Base-by-base conservation (phyloP, 2,329 filamentous ascomycete genomes). In the Polytolypa hystricis region DNA sequence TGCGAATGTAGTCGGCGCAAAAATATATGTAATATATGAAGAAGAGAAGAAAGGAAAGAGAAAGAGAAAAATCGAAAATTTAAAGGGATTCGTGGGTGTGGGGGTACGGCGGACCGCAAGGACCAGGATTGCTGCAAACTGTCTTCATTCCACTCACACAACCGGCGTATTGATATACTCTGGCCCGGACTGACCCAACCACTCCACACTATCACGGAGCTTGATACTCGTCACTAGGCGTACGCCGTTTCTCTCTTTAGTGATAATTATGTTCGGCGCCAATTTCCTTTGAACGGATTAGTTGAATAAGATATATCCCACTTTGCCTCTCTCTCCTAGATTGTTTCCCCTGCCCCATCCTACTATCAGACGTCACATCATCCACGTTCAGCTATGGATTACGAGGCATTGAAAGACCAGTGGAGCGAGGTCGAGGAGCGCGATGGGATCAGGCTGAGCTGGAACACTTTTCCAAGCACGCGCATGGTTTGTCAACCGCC, bases 401-500 rank as follows among this genome's bases (percentile, higher is more conserved):
- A 85, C 71, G 87, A 95, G 62, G 74, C 79, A 49, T 68, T 93
- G 49, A 95, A 95, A 67, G 87, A 95, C 65, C 82, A 89, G 67
- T 95, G 87, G 87, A 85, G 81, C 55, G 86, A 95, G 61, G 80
- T 93, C 41, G 91, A 98, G 69, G 91, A 98, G 56, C 79, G 84
- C 50, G 91, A 98, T 77, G 91, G 91, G 43, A 77, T 96, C 55
- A 80, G 91, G 45, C 73, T 98, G 48, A 95, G 89, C 65, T 98
- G 91, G 91, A 98, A 98, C 60, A 93, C 93, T 43, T 93, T 98
- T 56, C 91, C 91, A 33, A 95, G 87, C 69, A 89, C 89, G 55
- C 85, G 91, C 60, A 95, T 98, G 86, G 87, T 85, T 52, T 51
- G 73, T 65, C 39, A 43, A 38, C 38, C 23, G n/a, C n/a, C n/a